Base-by-base conservation (phyloP, 164 flowering plant genomes). In the Berberis thunbergii region DNA sequence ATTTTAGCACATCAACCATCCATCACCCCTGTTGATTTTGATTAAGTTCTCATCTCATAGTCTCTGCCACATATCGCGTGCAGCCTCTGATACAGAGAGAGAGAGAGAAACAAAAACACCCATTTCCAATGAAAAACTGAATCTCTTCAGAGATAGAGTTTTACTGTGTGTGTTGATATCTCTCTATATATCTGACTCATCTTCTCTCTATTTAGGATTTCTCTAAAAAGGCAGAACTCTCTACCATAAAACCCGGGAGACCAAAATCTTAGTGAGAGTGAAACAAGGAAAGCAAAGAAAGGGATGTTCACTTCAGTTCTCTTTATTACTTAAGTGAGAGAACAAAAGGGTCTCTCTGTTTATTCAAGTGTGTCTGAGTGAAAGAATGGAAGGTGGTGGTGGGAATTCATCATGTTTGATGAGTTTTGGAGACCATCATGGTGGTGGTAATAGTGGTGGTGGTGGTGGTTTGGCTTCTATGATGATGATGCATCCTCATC, bases 221-320 rank as follows among this genome's bases (percentile, higher is more conserved):
- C 66, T 76, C 74, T 67, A 78, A 74, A 77, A 84, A 77, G 83
- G 49, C 84, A 78, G 85, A 70, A 64, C 45, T 11, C 50, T 64
- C 74, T 46, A 71, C 85, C 91, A 54, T 76, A 77, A 86, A 84
- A 73, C 78, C 73, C 91, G 91, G 91, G 91, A 78, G 54, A 40
- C 38, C 44, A 69, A 26, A 57, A 45, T 3, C 48, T 45, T 11
- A 63, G 43, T 40, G 60, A 57, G 3, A n/a, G 41, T 26, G 40
- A 57, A n/a, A 50, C 6, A 57, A 44, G 11, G 43, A 54, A 3
- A 57, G 45, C 60, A 49, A 10, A 52, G 41, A 43, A 6, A 45
- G 63, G 12, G 11, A 63, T 40, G 39, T 4, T 40, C 10, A 10
- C 7, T 57, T 54, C 3, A 57, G 43, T 26, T 26, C 26, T 26